Percentiles rank a stretch among this genome's conserved stretches.
phyloP scores from a whole-genome alignment of 768 basidiomycete species.

The Hortiboletus campestris region DNA sequence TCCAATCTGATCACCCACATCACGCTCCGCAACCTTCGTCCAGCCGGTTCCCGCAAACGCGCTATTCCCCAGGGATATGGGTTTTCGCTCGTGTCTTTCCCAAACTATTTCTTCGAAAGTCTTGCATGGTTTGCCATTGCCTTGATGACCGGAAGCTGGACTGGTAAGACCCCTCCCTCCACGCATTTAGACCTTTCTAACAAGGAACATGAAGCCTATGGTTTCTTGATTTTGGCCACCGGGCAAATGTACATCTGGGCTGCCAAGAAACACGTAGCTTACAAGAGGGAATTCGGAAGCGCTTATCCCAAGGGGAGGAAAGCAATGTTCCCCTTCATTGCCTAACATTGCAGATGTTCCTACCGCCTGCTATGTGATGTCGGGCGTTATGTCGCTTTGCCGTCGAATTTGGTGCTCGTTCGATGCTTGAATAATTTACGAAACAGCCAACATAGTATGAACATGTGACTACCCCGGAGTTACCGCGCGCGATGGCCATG shows the following conservation, averaged over 20 bases:
- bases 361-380: neutral
- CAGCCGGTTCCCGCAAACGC: constrained; percentile 71
- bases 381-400: neutral
- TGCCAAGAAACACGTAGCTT: constrained; percentile 81
- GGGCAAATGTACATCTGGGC: constrained; percentile 87
- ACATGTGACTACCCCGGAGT: neutral
- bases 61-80: constrained; percentile 93
- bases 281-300: constrained; percentile 92
- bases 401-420: neutral
- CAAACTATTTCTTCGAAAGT: constrained; percentile 93
- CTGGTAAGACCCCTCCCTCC: constrained; percentile 47
- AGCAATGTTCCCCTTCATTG: constrained; percentile 70
- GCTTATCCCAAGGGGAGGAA: constrained; percentile 75
- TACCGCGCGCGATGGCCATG: neutral
- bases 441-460: neutral
- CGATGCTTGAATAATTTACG: neutral
- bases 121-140: constrained; percentile 71
- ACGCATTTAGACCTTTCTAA: neutral
- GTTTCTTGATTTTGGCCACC: constrained; percentile 63
- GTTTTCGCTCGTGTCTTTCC: constrained; percentile 81
- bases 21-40: constrained; percentile 80
- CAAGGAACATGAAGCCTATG: constrained; percentile 41
- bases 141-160: constrained; percentile 74
- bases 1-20: constrained; percentile 85
- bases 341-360: neutral